Percentiles rank a stretch among this genome's conserved stretches.
Evolutionary conservation across 2,329 filamentous ascomycete genomes (phyloP).

Genomic region (Fusarium equiseti): DNA sequence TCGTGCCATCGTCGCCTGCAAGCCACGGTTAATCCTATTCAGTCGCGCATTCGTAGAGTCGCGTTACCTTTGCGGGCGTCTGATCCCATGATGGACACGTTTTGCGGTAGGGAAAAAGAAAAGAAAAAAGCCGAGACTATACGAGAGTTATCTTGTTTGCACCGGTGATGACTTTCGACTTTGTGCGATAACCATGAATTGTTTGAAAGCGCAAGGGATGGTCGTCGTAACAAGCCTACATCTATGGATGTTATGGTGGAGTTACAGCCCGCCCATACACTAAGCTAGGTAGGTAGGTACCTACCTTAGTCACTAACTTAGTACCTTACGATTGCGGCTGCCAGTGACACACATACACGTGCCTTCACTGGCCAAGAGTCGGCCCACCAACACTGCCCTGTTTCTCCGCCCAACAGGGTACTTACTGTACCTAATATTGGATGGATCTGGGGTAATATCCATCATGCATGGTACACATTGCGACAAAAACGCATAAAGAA

Average conservation of each 20-base stretch:
- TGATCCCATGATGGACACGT: constrained; percentile 37
- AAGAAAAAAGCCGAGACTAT: neutral
- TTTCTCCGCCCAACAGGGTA: constrained; percentile 28
- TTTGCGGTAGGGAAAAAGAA: neutral
- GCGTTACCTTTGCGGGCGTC: constrained; percentile 50
- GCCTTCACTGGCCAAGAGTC: constrained; percentile 22
- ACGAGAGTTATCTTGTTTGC: neutral
- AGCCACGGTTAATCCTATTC: constrained; percentile 32
- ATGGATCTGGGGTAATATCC: neutral
- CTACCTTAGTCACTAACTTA: neutral
- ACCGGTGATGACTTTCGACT: neutral
- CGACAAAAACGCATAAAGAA: neutral
- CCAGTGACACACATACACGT: constrained; percentile 44
- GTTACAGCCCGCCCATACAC: neutral
- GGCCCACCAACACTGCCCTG: constrained; percentile 34
- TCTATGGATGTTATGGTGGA: constrained; percentile 10
- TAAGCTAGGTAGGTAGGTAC: too few species aligned
- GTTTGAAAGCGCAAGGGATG: constrained; percentile 14
- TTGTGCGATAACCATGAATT: constrained; percentile 14
- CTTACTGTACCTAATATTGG: constrained; percentile 2
- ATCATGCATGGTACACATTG: neutral
- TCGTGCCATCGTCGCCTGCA: constrained; percentile 68
- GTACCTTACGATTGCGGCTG: constrained; percentile 35
- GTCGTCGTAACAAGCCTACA: constrained; percentile 32
- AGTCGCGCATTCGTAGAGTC: constrained; percentile 21